Evolutionary conservation across 768 basidiomycete genomes (phyloP), one percentile per base, ranked within the genome.

Genomic region (Solioccasus polychromus): DNA sequence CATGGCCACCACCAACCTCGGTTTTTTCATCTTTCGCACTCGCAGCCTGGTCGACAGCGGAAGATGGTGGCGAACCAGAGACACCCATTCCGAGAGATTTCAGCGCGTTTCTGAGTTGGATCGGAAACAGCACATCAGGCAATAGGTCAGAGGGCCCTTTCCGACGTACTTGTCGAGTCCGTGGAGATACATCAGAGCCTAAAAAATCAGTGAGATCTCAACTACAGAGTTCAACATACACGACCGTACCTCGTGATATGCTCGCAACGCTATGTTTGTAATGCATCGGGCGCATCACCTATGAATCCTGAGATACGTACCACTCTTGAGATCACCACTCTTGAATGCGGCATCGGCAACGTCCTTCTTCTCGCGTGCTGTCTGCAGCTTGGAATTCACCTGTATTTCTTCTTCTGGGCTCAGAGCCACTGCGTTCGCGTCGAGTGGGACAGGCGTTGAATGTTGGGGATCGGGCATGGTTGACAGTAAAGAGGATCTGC

Each of bases 81-180:
- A 12, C 1, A 30, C 34, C 52, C 41, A 79, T 60, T 19, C 79
- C 78, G 19, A 84, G 64, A 19, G 75, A 72, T 55, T 78, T 71
- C 28, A 82, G 63, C 1, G 80, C 79, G 47, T 75, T 79, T 60
- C 82, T 84, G 46, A 28, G 34, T 45, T 14, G 38, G 43, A 45
- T 29, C 32, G 42, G 8, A 44, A 30, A n/a, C 23, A 23, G 19
- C 19, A 44, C 10, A 30, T 57, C 12, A 53, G 32, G 36, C 36
- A 23, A 34, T 3, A 38, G 42, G 31, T 26, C 23, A 35, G 20
- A 40, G 20, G 14, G 37, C 17, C 20, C 18, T 24, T 35, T n/a
- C 25, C 37, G 32, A 64, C 80, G 48, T 58, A 87, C 88, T 86
- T 91, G 73, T 89, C 83, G 38, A 92, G 64, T 18, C 89, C 89